Percentiles rank a stretch among this genome's conserved stretches.
Conservation (phyloP, 768 basidiomycete species). For the Mrakia hoshinonis region DNA sequence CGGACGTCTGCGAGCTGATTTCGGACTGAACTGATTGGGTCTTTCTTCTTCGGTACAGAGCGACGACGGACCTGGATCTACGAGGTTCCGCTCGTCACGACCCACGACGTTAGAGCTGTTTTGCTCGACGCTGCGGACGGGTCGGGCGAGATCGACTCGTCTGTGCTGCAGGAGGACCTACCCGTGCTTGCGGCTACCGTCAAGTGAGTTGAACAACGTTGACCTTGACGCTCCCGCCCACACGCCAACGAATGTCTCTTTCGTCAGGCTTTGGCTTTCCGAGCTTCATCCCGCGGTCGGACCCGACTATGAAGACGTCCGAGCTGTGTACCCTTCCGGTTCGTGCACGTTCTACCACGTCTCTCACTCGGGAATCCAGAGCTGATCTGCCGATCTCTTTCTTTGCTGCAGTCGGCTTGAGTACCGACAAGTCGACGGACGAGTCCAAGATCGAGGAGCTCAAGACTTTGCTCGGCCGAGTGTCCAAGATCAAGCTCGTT, state of each 20-base stretch:
- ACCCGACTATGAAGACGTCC: conserved; percentile 26
- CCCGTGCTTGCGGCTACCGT: conserved; percentile 23
- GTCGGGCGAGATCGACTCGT: neutral
- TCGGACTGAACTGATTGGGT: neutral
- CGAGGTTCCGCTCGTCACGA: conserved; percentile 22
- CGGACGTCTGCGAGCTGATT: neutral
- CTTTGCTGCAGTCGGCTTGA: neutral
- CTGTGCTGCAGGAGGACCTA: conserved; percentile 20
- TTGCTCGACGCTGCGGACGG: conserved; percentile 9
- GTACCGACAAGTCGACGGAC: neutral
- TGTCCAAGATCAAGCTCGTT: conserved; percentile 25
- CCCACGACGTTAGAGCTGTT: conserved; percentile 18
- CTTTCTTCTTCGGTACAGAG: neutral
- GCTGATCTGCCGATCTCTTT: neutral
- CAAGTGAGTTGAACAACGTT: neutral
- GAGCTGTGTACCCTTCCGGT: conserved; percentile 17
- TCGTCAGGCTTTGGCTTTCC: conserved; percentile 18
- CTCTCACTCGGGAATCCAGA: neutral
- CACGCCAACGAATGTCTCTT: neutral
- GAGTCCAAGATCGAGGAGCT: conserved; percentile 20
- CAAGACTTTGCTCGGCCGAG: conserved; percentile 14
- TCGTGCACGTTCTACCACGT: neutral
- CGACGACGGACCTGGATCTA: conserved; percentile 27
- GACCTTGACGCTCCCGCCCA: neutral
- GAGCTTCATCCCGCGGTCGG: conserved; percentile 20